A percentile compares a stretch with the other conserved stretches of the same genome.
Evolutionary conservation across 1,284 basidiomycete species (phyloP).

Genomic region (Papiliotrema laurentii): DNA sequence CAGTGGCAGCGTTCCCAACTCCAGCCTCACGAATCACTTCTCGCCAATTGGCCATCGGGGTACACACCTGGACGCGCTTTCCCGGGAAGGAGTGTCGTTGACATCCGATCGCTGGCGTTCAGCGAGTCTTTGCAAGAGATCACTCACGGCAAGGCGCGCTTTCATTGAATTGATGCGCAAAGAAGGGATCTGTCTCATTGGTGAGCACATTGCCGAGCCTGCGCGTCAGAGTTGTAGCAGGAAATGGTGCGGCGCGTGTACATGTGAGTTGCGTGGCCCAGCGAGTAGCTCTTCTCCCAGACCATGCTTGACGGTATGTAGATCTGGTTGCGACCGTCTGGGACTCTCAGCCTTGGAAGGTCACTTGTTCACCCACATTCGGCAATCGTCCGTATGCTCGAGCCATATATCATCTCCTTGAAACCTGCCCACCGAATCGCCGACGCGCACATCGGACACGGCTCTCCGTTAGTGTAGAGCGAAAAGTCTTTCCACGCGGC

Average conservation of each 20-base stretch:
- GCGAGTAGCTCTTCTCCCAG: conserved; percentile 29
- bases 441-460: conserved; percentile 29
- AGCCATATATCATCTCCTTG: conserved; percentile 30
- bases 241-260: conserved; percentile 1
- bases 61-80: conserved; percentile 17
- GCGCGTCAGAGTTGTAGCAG: neutral
- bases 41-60: conserved; percentile 17
- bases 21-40: conserved; percentile 20
- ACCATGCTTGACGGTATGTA: conserved; percentile 22
- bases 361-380: conserved; percentile 15
- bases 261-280: conserved; percentile 25
- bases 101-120: conserved; percentile 17
- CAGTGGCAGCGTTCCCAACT: conserved; percentile 11
- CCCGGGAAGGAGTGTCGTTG: conserved; percentile 10
- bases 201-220: conserved; percentile 28
- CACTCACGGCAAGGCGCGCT: conserved; percentile 22
- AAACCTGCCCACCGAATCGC: conserved; percentile 30
- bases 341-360: neutral
- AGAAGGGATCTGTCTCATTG: conserved; percentile 27
- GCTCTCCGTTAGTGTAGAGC: conserved; percentile 32
- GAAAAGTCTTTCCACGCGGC: conserved; percentile 24
- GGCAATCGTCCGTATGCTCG: conserved; percentile 23
- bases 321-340: conserved; percentile 25
- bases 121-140: neutral
- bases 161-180: conserved; percentile 28